Conservation (phyloP, 176 grass and related monocot genomes). For the Canna indica region DNA sequence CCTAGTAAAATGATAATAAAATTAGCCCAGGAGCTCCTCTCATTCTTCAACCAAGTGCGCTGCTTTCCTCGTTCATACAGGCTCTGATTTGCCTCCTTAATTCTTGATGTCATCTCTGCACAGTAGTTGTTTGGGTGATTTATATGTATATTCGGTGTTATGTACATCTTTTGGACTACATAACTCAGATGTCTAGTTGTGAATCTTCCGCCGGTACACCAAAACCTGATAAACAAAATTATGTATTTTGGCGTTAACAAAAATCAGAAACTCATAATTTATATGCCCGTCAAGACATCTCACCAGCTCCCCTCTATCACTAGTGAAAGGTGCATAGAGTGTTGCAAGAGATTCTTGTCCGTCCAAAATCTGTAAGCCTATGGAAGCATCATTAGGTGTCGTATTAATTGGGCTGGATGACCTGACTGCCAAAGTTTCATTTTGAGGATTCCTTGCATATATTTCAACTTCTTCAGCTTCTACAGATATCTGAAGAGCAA, state of each 20-base stretch:
- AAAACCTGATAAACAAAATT: background rate
- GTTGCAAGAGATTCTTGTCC: conserved; percentile 10
- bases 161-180: background rate
- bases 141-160: background rate
- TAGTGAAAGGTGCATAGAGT: conserved; percentile 2
- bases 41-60: background rate
- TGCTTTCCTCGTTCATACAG: background rate
- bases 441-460: conserved; percentile 28
- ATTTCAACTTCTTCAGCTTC: conserved; percentile 50
- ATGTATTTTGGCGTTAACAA: background rate
- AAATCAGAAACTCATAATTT: background rate
- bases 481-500: conserved; percentile 44
- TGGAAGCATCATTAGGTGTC: background rate
- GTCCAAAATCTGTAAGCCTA: background rate
- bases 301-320: conserved; percentile 8
- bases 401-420: background rate
- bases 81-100: background rate
- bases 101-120: background rate
- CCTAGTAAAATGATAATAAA: background rate
- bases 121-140: background rate
- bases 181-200: background rate
- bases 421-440: background rate
- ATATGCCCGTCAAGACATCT: background rate
- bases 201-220: conserved; percentile 2
- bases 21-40: background rate